A percentile compares a stretch with the other conserved stretches of the same genome.
Evolutionary conservation across 306 rosid genomes (phyloP).

Genomic region (Lathyrus oleraceus): DNA sequence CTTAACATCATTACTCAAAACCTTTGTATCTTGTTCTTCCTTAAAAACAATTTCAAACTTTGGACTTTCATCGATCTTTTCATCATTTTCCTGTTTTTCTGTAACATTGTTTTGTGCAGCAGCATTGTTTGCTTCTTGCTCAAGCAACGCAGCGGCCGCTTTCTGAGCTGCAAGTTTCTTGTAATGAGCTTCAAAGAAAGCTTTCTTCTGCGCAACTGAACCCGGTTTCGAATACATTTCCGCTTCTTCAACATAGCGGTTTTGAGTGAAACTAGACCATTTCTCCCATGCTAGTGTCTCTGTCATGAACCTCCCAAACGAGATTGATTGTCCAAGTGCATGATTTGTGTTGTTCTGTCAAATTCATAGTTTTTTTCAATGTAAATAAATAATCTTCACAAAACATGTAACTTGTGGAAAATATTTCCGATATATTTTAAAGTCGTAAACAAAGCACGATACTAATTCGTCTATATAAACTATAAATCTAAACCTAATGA

Average conservation of each 20-base stretch:
- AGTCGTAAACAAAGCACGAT: not conserved
- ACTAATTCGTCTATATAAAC: not conserved
- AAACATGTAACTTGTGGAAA: not conserved
- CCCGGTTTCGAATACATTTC: constrained; percentile 82
- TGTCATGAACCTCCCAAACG: constrained; percentile 84
- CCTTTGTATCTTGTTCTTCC: constrained; percentile 41
- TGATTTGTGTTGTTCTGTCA: constrained; percentile 76
- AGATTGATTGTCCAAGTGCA: constrained; percentile 80
- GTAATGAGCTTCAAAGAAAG: constrained; percentile 99
- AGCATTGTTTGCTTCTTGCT: constrained; percentile 55
- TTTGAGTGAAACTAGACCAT: constrained; percentile 83
- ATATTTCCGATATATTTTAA: not conserved
- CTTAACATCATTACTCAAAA: constrained; percentile 4
- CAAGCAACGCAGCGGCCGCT: constrained; percentile 66
- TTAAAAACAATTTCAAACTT: constrained; percentile 31
- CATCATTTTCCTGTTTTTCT: constrained; percentile 13
- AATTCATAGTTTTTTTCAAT: constrained; percentile 43
- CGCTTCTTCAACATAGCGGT: constrained; percentile 95
- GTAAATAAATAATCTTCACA: constrained; percentile 35
- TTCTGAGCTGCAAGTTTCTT: constrained; percentile 87
- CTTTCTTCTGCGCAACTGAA: constrained; percentile 96
- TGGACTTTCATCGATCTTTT: constrained; percentile 21
- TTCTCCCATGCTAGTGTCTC: constrained; percentile 89
- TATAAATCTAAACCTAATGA: not conserved
- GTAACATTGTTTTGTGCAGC: constrained; percentile 38